Percentiles rank a stretch among this genome's conserved stretches.
Conservation (phyloP, 306 rosid genomes). For the Astragalus membranaceus region DNA sequence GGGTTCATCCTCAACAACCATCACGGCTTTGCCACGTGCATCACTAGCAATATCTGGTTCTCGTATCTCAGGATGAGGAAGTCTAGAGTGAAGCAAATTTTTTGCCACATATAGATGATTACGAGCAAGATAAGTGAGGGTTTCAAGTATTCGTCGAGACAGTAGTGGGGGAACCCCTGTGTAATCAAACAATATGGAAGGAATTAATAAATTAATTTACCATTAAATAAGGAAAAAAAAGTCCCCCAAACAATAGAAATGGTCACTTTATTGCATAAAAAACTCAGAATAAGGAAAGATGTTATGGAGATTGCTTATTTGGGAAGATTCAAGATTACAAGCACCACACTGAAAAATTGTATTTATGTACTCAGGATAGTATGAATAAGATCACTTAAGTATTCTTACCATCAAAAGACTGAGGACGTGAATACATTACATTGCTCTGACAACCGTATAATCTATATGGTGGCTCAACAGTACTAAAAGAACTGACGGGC, state of each 20-base stretch:
- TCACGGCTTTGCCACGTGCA: slow-evolving; percentile 71
- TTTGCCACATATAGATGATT: slow-evolving; percentile 87
- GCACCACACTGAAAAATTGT: neutral
- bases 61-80: slow-evolving; percentile 37
- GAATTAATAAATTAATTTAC: neutral
- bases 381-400: slow-evolving; percentile 1
- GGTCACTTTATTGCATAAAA: neutral
- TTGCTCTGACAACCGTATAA: slow-evolving; percentile 88
- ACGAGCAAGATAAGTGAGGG: slow-evolving; percentile 85
- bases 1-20: slow-evolving; percentile 58
- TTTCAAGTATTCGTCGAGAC: slow-evolving; percentile 87
- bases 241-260: neutral
- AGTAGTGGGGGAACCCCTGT: slow-evolving; percentile 96
- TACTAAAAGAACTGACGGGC: slow-evolving; percentile 32
- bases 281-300: neutral
- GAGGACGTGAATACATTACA: slow-evolving; percentile 95
- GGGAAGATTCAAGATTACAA: neutral
- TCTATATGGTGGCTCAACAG: slow-evolving; percentile 62
- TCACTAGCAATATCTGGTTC: slow-evolving; percentile 42
- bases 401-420: slow-evolving; percentile 79
- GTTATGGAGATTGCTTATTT: neutral
- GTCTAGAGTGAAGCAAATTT: slow-evolving; percentile 56
- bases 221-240: neutral
- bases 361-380: neutral
- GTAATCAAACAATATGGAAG: slow-evolving; percentile 21